Evolutionary conservation across 2,329 filamentous ascomycete species (phyloP), one percentile per base, ranked within the genome.

Genomic region (Trichophyton mentagrophytes): DNA sequence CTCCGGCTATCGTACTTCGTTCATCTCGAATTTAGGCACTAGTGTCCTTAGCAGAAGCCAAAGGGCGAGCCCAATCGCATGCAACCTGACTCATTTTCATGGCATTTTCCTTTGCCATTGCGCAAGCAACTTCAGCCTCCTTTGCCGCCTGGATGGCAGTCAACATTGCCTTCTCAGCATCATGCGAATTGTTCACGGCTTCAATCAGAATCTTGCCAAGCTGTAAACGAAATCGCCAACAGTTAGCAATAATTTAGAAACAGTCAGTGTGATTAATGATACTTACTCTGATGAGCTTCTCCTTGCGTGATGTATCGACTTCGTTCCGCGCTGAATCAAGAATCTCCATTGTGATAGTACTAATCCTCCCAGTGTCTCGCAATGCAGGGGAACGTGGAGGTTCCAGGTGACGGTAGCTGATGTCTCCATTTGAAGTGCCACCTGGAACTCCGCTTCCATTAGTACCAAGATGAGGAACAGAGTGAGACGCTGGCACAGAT

Each of bases 111-210:
- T 66, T 65, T 15, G 65, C 63, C 47, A 63, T 53, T n/a, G 65
- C 63, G 44, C 64, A 66, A 6, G 63, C 61, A 27, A 66, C 57
- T 59, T 66, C 65, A 3, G 65, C 64, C 47, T 65, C 61, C 25
- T 64, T 66, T 27, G 65, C 65, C 49, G 65, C 64, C 51, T 66
- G 64, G 30, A 65, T 60, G 17, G 65, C 65, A 4, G 57, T 61
- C 5, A 66, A 56, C 65, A 66, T 66, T n/a, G 65, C 60, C 42
- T 64, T 64, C 27, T 66, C 64, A 0, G 65, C 65, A 46, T 66
- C 64, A 44, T 66, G 62, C n/a, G 63, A 63, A 49, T 66, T 56
- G 42, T 66, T 66, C n/a, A 66, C 62, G 0, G 63, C 61, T 46
- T 66, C 64, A 47, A 66, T 64, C 33, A 66, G 64, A 38, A 64